These are phyloP conservation scores for Chimonanthus salicifolius DNA, from an alignment of 164 flowering plant species.

Conservation along the genomic window DNA sequence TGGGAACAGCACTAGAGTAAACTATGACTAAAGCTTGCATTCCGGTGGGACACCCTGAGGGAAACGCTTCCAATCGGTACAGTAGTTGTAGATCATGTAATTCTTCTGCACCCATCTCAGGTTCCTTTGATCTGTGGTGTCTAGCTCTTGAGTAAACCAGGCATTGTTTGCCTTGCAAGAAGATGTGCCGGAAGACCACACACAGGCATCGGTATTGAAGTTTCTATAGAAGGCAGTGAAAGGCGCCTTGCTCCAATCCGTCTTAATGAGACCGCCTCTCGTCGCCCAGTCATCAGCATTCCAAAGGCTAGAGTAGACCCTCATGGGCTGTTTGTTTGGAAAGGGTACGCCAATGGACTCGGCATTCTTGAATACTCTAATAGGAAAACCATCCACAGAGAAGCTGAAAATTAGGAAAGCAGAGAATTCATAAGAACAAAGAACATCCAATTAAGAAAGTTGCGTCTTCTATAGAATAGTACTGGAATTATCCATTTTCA, in stretches of 20 bases:
- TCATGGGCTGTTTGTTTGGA: conserved; percentile 13
- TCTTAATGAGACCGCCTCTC: conserved; percentile 8
- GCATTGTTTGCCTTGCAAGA: background rate
- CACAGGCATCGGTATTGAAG: conserved; percentile 3
- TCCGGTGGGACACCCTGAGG: conserved; percentile 12
- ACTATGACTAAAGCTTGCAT: background rate
- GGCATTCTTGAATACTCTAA: conserved; percentile 10
- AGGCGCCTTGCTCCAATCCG: conserved; percentile 12
- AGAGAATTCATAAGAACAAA: background rate
- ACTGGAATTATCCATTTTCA: background rate
- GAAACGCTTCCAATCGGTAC: conserved; percentile 12
- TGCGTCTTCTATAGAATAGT: background rate
- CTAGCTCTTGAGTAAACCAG: conserved; percentile 3
- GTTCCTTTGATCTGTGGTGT: background rate
- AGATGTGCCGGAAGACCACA: conserved; percentile 1
- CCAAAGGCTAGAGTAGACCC: conserved; percentile 12
- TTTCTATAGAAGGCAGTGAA: conserved; percentile 5
- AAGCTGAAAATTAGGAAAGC: conserved; percentile 3
- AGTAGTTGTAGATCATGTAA: conserved; percentile 13
- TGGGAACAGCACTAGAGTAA: too few species aligned
- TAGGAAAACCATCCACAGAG: conserved; percentile 8
- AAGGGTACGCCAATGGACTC: conserved; percentile 7
- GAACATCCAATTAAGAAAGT: background rate
- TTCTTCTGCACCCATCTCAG: conserved; percentile 7
- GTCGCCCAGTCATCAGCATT: conserved; percentile 14